Conservation (phyloP, 2,329 filamentous ascomycete genomes). For the Neonectria faginata region DNA sequence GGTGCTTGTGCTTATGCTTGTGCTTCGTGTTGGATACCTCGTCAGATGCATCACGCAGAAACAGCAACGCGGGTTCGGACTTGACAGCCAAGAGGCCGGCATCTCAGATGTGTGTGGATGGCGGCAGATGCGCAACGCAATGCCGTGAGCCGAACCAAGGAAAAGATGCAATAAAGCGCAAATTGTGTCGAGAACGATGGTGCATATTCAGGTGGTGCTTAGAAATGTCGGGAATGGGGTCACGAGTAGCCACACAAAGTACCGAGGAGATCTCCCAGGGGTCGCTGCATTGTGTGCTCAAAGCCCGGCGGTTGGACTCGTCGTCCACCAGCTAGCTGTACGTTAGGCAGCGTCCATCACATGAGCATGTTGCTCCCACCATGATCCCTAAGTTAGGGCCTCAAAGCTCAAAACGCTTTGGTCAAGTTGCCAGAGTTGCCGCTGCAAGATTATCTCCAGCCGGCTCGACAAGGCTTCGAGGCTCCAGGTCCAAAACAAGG, state of each 20-base stretch:
- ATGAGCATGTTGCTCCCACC: not conserved
- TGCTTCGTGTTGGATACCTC: not conserved
- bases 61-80: not conserved
- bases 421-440: not conserved
- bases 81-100: not conserved
- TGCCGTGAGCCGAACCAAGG: not conserved
- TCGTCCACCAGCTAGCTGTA: constrained; percentile 7
- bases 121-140: not conserved
- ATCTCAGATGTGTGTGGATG: not conserved
- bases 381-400: not conserved
- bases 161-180: constrained; percentile 13
- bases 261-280: not conserved
- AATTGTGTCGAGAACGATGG: not conserved
- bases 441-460: constrained; percentile 18
- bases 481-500: not conserved
- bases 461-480: not conserved
- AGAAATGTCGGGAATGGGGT: constrained; percentile 1
- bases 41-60: constrained; percentile 1
- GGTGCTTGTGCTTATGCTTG: not conserved
- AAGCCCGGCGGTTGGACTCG: not conserved
- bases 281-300: not conserved
- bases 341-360: not conserved
- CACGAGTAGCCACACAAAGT: not conserved
- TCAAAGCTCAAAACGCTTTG: not conserved
- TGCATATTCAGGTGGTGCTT: constrained; percentile 2